Evolutionary conservation across 2,329 filamentous ascomycete species (phyloP).

Genomic region (Fusarium ramigenum): DNA sequence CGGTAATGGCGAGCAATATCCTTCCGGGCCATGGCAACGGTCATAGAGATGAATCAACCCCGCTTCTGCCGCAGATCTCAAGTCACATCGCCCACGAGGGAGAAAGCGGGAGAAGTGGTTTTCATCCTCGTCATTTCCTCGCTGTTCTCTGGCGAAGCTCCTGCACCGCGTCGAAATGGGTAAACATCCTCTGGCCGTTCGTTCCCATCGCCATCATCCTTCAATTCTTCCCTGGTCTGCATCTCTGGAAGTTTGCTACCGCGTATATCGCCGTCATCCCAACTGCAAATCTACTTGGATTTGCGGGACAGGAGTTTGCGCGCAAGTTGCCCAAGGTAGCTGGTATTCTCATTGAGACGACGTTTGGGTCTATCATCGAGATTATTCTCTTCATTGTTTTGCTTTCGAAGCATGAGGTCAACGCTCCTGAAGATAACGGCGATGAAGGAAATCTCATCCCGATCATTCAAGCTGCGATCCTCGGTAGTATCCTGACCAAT

Average conservation of each 20-base stretch:
- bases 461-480: constrained; percentile 74
- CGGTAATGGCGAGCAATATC: constrained; percentile 22
- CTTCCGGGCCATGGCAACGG: constrained; percentile 15
- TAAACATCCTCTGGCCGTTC: constrained; percentile 60
- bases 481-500: constrained; percentile 75
- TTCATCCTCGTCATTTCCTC: constrained; percentile 55
- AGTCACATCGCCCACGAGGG: constrained; percentile 48
- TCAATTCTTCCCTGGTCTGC: constrained; percentile 47
- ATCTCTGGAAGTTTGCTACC: constrained; percentile 57
- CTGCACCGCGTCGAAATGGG: constrained; percentile 55
- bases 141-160: constrained; percentile 55
- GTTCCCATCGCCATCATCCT: constrained; percentile 57
- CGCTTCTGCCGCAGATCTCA: constrained; percentile 43
- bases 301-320: constrained; percentile 65
- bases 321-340: constrained; percentile 72
- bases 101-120: constrained; percentile 56
- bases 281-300: constrained; percentile 59
- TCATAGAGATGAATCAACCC: constrained; percentile 38
- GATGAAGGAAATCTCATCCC: constrained; percentile 56
- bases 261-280: constrained; percentile 61
- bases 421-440: constrained; percentile 29
- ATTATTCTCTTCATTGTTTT: constrained; percentile 75
- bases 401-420: constrained; percentile 51
- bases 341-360: constrained; percentile 60
- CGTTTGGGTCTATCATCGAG: constrained; percentile 72